A percentile compares a stretch with the other conserved stretches of the same genome.
Conservation (phyloP, 2,329 filamentous ascomycete genomes). For the Ascochyta fabae region DNA sequence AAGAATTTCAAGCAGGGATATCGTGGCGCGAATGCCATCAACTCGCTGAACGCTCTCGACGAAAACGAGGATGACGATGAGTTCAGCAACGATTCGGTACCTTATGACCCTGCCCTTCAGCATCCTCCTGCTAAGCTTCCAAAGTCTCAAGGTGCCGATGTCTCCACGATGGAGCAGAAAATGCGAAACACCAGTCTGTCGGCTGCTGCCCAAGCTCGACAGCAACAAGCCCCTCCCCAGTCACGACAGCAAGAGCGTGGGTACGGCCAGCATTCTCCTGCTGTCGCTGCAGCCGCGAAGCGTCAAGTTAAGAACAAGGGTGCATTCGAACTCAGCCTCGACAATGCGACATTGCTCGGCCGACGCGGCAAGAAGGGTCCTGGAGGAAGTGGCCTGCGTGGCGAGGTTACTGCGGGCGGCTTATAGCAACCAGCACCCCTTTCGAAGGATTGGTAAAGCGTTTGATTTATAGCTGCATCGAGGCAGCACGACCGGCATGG, state of each 20-base stretch:
- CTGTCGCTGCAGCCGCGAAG: slow-evolving; percentile 82
- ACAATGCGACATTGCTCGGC: slow-evolving; percentile 87
- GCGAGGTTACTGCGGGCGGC: slow-evolving; percentile 48
- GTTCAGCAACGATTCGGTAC: slow-evolving; percentile 66
- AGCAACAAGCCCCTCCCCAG: slow-evolving; percentile 52
- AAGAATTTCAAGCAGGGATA: slow-evolving; percentile 80
- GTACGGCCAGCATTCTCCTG: slow-evolving; percentile 87
- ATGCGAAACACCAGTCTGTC: slow-evolving; percentile 83
- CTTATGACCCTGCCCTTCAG: slow-evolving; percentile 56
- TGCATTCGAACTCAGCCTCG: slow-evolving; percentile 88
- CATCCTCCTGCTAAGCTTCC: slow-evolving; percentile 69
- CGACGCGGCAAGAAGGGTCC: slow-evolving; percentile 63
- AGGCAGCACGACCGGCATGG: slow-evolving; percentile 17
- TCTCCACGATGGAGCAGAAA: slow-evolving; percentile 82
- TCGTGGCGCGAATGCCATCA: slow-evolving; percentile 69
- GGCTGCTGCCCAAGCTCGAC: slow-evolving; percentile 67
- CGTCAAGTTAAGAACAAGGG: slow-evolving; percentile 81
- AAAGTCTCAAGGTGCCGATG: slow-evolving; percentile 66
- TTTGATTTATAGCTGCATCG: slow-evolving; percentile 13
- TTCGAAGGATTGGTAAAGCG: slow-evolving; percentile 38
- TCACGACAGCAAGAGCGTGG: slow-evolving; percentile 63
- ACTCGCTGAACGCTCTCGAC: slow-evolving; percentile 68
- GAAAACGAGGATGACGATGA: slow-evolving; percentile 72
- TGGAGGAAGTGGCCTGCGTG: slow-evolving; percentile 54
- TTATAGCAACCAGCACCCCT: slow-evolving; percentile 42